Evolutionary conservation across 1,139 yeast species (phyloP), one percentile per base, ranked within the genome.

Genomic region (Eremothecium sinecaudum): DNA sequence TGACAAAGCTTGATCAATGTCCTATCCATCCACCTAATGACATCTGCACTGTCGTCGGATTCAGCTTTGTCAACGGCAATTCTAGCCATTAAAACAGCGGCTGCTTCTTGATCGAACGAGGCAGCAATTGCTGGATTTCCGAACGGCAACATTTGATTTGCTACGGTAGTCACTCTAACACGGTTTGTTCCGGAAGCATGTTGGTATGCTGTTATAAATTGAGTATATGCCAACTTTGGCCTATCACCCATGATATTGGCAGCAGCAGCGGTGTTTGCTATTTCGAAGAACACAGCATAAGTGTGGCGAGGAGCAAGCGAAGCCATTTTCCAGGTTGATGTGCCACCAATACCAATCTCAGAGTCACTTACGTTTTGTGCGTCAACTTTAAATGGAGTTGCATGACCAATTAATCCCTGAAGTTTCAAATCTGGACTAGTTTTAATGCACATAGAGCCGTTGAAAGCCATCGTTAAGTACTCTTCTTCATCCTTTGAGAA

Each of bases 51-150:
- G 41, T 73, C 81, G 43, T 77, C 82, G 17, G 75, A 81, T 62
- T 90, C 87, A 29, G 90, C 76, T 64, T 82, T 90, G 68, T 73
- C 81, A 35, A 90, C 86, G 4, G 96, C 93, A 39, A 90, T 78
- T 58, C 98, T 73, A 1, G 97, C 81, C 86, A 87, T 83, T 45
- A 90, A 68, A 1, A 87, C 97, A 6, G 97, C 95, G 8, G 98
- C 96, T 13, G 97, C 96, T 61, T 90, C 98, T 65, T 92, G 98
- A 62, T 90, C 99, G 59, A 90, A 90, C n/a, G 92, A 68, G 21
- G 64, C 65, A 6, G 75, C 69, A 42, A 71, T 66, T 24, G 61
- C 63, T 21, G 71, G 71, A 36, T 66, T 69, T 34, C 75, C 77
- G 24, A 59, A 49, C 41, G 67, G 66, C 18, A 66, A 73, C 51